phyloP scores from a whole-genome alignment of 805 yeast species.

The Kregervanrija fluxuum region DNA sequence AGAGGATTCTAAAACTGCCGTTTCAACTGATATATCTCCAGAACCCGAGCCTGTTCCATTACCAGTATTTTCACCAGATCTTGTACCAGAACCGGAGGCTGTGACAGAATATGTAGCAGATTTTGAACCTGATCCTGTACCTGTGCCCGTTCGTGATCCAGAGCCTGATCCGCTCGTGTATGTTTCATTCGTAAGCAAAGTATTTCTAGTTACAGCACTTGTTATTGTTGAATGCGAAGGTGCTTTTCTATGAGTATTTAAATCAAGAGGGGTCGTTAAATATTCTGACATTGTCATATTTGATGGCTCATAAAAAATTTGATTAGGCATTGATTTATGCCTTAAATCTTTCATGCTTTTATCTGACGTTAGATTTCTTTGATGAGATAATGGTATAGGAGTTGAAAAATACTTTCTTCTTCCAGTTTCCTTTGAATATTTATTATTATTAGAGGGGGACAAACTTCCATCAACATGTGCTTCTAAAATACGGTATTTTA shows the following conservation, averaged over 20 bases:
- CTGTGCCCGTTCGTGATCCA: neutral
- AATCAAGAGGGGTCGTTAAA: conserved; percentile 9
- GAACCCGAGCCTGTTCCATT: conserved; percentile 3
- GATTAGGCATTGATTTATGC: conserved; percentile 8
- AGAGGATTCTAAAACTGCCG: neutral
- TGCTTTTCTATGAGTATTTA: conserved; percentile 8
- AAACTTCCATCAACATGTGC: conserved; percentile 5
- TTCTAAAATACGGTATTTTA: conserved; percentile 8
- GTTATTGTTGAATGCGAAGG: neutral
- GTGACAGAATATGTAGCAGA: neutral
- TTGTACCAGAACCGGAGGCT: conserved; percentile 3
- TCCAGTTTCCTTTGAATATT: neutral
- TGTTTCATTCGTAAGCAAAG: neutral
- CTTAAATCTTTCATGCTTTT: neutral
- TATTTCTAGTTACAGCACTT: too few relatives aligned
- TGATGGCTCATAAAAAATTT: conserved; percentile 8
- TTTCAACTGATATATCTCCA: conserved; percentile 3
- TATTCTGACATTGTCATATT: conserved; percentile 10
- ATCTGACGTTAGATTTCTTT: neutral
- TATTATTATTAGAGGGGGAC: neutral
- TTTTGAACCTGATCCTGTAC: conserved; percentile 1
- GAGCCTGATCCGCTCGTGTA: neutral
- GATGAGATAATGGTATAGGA: conserved; percentile 2
- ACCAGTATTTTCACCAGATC: neutral
- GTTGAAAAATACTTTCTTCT: conserved; percentile 6